Conservation (phyloP, 2,329 filamentous ascomycete species). For the Aureobasidium lini region DNA sequence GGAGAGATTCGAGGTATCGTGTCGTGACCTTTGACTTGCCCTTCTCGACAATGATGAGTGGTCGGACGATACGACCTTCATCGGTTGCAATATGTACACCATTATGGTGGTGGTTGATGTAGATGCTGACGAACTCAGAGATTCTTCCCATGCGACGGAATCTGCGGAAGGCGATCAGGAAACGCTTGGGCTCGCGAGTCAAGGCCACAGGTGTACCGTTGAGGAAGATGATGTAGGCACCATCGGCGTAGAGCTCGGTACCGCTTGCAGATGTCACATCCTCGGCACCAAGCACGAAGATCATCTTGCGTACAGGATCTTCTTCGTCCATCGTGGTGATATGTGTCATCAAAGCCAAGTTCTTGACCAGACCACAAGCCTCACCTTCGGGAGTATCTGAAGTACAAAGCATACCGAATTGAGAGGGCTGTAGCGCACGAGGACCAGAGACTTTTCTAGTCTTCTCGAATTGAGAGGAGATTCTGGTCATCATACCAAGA, state of each 20-base stretch:
- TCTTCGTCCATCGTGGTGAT: conserved; percentile 97
- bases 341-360: conserved; percentile 96
- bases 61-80: conserved; percentile 91
- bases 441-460: conserved; percentile 94
- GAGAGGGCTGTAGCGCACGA: conserved; percentile 89
- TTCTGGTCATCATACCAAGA: conserved; percentile 98
- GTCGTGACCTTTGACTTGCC: conserved; percentile 71
- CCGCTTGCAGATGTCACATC: conserved; percentile 75
- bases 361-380: conserved; percentile 96
- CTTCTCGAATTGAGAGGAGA: conserved; percentile 98
- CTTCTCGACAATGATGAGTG: conserved; percentile 90
- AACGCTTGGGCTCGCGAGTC: conserved; percentile 77
- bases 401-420: conserved; percentile 96
- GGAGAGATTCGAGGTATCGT: conserved; percentile 71
- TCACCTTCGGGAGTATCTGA: conserved; percentile 98
- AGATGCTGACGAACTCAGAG: conserved; percentile 93
- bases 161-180: conserved; percentile 75
- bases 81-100: conserved; percentile 95
- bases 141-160: conserved; percentile 85
- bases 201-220: conserved; percentile 92
- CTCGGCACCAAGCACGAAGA: conserved; percentile 79
- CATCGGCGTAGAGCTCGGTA: conserved; percentile 75
- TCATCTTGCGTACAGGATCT: conserved; percentile 75
- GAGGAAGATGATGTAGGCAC: conserved; percentile 83
- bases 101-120: conserved; percentile 86